These are phyloP conservation scores for Pestalotiopsis sp. DNA, from an alignment of 2,329 filamentous ascomycete species.

Conservation along the genomic window DNA sequence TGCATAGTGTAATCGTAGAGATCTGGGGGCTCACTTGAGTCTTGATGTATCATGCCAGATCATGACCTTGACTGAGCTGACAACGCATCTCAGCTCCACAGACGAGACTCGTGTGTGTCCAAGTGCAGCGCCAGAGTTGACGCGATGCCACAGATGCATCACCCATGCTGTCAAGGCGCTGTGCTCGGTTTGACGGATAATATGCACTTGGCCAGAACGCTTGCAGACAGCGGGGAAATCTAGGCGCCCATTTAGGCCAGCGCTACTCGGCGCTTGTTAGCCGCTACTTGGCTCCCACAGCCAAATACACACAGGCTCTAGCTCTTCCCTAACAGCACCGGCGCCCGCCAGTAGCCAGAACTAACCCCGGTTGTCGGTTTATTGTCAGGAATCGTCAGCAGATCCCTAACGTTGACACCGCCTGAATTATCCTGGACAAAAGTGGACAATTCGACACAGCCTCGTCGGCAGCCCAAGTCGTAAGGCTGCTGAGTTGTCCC, in stretches of 20 bases:
- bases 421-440: background rate
- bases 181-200: background rate
- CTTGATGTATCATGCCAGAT: too few species aligned
- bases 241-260: background rate
- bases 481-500: conserved; percentile 15
- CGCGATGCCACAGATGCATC: too few species aligned
- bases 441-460: conserved; percentile 10
- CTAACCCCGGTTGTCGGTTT: conserved; percentile 4
- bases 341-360: background rate
- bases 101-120: too few species aligned
- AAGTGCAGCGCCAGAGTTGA: background rate
- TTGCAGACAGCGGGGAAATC: background rate
- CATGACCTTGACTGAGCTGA: background rate
- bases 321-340: background rate
- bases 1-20: background rate
- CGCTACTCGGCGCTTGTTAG: background rate
- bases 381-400: conserved; percentile 10
- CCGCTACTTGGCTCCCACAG: background rate
- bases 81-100: background rate
- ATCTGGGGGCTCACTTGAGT: too few species aligned
- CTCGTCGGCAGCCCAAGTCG: conserved; percentile 15
- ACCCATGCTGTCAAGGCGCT: background rate
- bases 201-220: background rate
- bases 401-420: conserved; percentile 7
- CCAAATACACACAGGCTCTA: background rate